Evolutionary conservation across 768 basidiomycete genomes (phyloP).

Genomic region (Termitomyces heimii): DNA sequence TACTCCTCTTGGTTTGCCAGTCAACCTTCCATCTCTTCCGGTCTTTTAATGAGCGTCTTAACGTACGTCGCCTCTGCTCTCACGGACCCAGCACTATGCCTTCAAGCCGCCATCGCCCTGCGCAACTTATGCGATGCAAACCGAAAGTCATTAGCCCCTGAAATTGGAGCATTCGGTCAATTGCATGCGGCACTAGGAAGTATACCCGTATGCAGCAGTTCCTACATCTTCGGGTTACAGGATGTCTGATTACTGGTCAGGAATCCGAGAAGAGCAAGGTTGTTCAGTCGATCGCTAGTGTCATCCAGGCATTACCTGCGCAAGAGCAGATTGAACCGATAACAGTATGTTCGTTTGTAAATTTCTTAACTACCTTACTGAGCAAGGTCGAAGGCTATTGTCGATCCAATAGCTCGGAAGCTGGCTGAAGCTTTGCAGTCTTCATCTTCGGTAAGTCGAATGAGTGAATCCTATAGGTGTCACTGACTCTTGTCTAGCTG

Average conservation of each 20-base stretch:
- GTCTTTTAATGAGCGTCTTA: slow-evolving; percentile 59
- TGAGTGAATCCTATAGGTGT: neutral
- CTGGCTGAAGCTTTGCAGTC: slow-evolving; percentile 57
- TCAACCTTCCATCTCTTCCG: slow-evolving; percentile 25
- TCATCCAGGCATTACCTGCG: slow-evolving; percentile 85
- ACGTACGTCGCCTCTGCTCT: slow-evolving; percentile 69
- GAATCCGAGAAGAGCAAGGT: slow-evolving; percentile 89
- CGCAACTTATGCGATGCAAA: slow-evolving; percentile 90
- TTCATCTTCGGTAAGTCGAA: slow-evolving; percentile 37
- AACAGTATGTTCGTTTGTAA: slow-evolving; percentile 38
- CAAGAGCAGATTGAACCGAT: slow-evolving; percentile 73
- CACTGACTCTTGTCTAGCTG: slow-evolving; percentile 33
- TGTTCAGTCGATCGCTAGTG: slow-evolving; percentile 87
- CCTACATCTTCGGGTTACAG: neutral
- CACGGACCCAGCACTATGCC: slow-evolving; percentile 55
- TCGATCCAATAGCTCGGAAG: slow-evolving; percentile 67
- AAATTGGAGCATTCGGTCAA: slow-evolving; percentile 80
- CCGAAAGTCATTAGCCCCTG: slow-evolving; percentile 72
- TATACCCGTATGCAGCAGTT: neutral
- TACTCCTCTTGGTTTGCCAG: slow-evolving; percentile 81
- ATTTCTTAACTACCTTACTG: neutral
- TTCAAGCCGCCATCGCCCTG: slow-evolving; percentile 75
- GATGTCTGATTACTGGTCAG: slow-evolving; percentile 23
- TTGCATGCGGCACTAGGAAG: slow-evolving; percentile 67
- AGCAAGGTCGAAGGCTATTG: slow-evolving; percentile 48